Evolutionary conservation across 331 rosid genomes (phyloP).

Genomic region (Prunus yedoensis): DNA sequence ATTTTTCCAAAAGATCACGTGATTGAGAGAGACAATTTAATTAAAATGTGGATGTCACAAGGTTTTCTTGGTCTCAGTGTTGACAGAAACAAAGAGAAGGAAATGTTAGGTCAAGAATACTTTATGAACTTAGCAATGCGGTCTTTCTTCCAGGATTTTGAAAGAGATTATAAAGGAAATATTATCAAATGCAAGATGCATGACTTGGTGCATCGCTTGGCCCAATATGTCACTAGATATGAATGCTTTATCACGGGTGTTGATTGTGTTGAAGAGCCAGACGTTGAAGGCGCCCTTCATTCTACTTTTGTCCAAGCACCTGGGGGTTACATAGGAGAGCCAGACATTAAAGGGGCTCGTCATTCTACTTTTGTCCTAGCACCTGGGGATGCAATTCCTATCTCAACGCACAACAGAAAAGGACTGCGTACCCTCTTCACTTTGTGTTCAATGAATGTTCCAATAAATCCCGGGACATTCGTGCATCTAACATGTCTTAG

Average conservation of each 20-base stretch:
- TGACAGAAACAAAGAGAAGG: background rate
- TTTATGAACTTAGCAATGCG: background rate
- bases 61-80: background rate
- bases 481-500: conserved; percentile 2
- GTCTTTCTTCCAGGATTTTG: background rate
- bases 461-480: background rate
- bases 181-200: conserved; percentile 11
- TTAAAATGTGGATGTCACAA: conserved; percentile 20
- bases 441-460: background rate
- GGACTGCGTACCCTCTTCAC: background rate
- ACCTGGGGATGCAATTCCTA: background rate
- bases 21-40: background rate
- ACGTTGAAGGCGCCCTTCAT: background rate
- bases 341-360: background rate
- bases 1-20: background rate
- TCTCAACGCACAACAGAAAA: background rate
- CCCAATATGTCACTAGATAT: background rate
- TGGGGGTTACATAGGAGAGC: background rate
- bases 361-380: conserved; percentile 10
- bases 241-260: background rate
- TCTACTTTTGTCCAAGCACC: background rate
- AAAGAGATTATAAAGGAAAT: background rate
- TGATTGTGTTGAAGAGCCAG: background rate
- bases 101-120: background rate
- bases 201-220: conserved; percentile 13